Evolutionary conservation across 225 moss, liverwort and hornwort species (phyloP).

Genomic region (Pseudisothecium myosuroides): DNA sequence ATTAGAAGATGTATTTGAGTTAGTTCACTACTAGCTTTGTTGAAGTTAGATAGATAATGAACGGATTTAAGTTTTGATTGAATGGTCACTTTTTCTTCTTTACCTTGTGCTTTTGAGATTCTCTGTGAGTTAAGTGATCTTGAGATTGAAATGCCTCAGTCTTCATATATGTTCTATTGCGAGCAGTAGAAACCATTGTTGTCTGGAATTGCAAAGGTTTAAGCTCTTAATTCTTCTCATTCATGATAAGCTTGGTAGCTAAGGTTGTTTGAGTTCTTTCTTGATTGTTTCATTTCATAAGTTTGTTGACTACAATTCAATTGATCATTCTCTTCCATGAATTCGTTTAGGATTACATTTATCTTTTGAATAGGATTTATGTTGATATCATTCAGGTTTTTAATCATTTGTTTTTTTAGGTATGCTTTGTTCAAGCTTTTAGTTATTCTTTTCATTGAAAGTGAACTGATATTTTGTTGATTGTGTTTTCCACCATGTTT

Average conservation of each 20-base stretch:
- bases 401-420: not conserved
- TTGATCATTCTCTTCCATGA: not conserved
- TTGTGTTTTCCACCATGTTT: not conserved
- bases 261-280: not conserved
- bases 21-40: not conserved
- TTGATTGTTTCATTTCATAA: not conserved
- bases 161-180: not conserved
- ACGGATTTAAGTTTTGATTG: not conserved
- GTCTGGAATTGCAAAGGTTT: not conserved
- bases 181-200: not conserved
- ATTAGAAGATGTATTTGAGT: too few relatives aligned
- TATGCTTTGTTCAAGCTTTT: not conserved
- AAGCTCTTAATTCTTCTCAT: not conserved
- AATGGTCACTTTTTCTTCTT: not conserved
- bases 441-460: not conserved
- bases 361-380: not conserved
- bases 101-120: not conserved
- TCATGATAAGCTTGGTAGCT: not conserved
- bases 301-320: not conserved
- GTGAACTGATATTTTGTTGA: too few relatives aligned
- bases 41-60: not conserved
- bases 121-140: not conserved
- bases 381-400: not conserved
- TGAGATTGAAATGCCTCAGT: not conserved
- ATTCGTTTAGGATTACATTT: not conserved